Evolutionary conservation across 2,329 filamentous ascomycete genomes (phyloP).

Genomic region (Pseudovirgaria hyperparasitica): DNA sequence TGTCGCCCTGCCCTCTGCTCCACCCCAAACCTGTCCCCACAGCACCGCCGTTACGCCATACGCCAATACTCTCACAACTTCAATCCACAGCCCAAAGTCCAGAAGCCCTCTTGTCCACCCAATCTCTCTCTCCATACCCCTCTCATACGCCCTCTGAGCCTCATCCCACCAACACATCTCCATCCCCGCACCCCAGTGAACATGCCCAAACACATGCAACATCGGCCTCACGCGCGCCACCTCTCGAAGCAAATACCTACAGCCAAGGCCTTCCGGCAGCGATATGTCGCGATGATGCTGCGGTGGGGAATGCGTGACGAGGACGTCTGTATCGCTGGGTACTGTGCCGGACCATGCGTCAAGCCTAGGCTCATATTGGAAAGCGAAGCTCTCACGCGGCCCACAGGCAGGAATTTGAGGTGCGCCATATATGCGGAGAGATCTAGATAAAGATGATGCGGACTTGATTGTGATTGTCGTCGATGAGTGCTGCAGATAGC

Average conservation of each 20-base stretch:
- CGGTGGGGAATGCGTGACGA: conserved; percentile 73
- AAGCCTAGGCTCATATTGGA: conserved; percentile 55
- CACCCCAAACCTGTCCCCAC: conserved; percentile 48
- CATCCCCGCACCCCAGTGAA: conserved; percentile 62
- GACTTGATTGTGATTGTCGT: conserved; percentile 47
- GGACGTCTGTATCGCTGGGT: conserved; percentile 59
- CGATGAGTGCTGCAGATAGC: conserved; percentile 62
- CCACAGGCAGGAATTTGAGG: conserved; percentile 69
- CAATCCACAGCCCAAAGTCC: conserved; percentile 34
- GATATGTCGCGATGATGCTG: conserved; percentile 55
- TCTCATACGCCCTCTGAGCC: conserved; percentile 58
- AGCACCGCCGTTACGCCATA: conserved; percentile 43
- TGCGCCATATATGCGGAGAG: conserved; percentile 63
- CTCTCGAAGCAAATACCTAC: conserved; percentile 56
- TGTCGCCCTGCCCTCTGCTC: conserved; percentile 34
- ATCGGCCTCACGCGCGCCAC: conserved; percentile 60
- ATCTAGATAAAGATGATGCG: conserved; percentile 23
- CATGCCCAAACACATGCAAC: conserved; percentile 75
- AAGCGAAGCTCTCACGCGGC: conserved; percentile 53
- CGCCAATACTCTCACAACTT: conserved; percentile 36
- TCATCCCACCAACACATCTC: conserved; percentile 64
- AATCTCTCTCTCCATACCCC: conserved; percentile 35
- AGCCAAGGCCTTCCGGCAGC: conserved; percentile 50
- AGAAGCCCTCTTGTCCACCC: conserved; percentile 25
- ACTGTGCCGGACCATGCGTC: conserved; percentile 64